Percentiles rank a stretch among this genome's conserved stretches.
Evolutionary conservation across 331 rosid genomes (phyloP).

Genomic region (Stylosanthes scabra): DNA sequence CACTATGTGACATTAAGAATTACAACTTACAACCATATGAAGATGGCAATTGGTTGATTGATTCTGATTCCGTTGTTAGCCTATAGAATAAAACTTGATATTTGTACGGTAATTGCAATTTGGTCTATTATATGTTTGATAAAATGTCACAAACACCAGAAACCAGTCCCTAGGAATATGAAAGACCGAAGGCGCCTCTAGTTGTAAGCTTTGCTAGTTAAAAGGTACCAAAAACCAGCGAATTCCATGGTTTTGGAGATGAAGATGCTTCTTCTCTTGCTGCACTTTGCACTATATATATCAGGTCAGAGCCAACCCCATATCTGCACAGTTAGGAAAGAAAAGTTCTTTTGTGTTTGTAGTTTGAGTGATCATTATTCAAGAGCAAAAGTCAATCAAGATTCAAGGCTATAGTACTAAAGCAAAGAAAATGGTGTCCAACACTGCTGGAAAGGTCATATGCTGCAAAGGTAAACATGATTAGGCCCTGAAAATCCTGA

Average conservation of each 20-base stretch:
- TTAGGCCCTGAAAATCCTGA: too few relatives aligned
- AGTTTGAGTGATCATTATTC: constrained; percentile 4
- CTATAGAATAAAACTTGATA: not conserved
- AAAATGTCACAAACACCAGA: constrained; percentile 2
- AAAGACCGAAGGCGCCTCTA: constrained; percentile 31
- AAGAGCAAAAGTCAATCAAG: constrained; percentile 10
- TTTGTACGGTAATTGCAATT: constrained; percentile 1
- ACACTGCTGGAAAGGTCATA: constrained; percentile 49
- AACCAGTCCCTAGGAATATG: constrained; percentile 15
- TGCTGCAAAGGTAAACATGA: constrained; percentile 46
- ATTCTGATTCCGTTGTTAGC: not conserved
- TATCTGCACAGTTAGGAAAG: constrained; percentile 4
- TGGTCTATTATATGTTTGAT: constrained; percentile 6
- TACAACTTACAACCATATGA: not conserved
- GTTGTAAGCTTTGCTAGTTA: constrained; percentile 10
- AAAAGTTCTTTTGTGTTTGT: constrained; percentile 4
- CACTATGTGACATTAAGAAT: not conserved
- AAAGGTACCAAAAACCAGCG: constrained; percentile 15
- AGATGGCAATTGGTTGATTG: not conserved
- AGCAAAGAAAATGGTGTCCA: constrained; percentile 28
- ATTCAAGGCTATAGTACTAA: not conserved
- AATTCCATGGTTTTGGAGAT: constrained; percentile 28
- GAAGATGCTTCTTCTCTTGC: constrained; percentile 5
- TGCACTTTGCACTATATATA: constrained; percentile 18
- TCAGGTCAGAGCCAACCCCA: constrained; percentile 9